These are phyloP conservation scores for Salix udensis DNA, from an alignment of 345 rosid genomes.

Conservation along the genomic window DNA sequence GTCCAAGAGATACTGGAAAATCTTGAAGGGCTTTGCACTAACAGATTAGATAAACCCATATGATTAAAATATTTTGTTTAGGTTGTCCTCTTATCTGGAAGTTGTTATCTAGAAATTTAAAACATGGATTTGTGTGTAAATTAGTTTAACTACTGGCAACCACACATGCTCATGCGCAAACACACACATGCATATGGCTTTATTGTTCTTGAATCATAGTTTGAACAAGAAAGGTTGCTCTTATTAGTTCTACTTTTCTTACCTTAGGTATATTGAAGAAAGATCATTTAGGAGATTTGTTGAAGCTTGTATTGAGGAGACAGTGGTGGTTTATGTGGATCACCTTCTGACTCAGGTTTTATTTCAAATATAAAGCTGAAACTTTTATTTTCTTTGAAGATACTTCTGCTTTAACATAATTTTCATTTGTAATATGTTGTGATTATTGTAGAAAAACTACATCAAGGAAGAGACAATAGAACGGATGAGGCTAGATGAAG, in stretches of 20 bases:
- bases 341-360: slow-evolving; percentile 83
- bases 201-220: not conserved
- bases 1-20: not conserved
- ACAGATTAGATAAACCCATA: not conserved
- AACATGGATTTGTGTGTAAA: not conserved
- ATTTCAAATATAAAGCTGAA: not conserved
- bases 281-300: slow-evolving; percentile 94
- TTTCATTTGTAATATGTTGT: slow-evolving; percentile 12
- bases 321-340: slow-evolving; percentile 78
- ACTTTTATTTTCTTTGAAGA: not conserved
- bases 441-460: slow-evolving; percentile 60
- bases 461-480: slow-evolving; percentile 96
- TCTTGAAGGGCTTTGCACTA: not conserved
- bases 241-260: slow-evolving; percentile 13
- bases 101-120: not conserved
- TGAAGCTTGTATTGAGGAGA: slow-evolving; percentile 94
- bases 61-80: not conserved
- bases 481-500: slow-evolving; percentile 94
- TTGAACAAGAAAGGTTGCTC: not conserved
- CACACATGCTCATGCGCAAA: not conserved
- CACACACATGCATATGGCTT: not conserved
- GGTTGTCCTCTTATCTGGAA: not conserved
- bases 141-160: not conserved
- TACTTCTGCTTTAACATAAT: slow-evolving; percentile 8
- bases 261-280: slow-evolving; percentile 83